These are phyloP conservation scores for Myotisia sp. DNA, from an alignment of 2,329 filamentous ascomycete genomes.

Conservation along the genomic window DNA sequence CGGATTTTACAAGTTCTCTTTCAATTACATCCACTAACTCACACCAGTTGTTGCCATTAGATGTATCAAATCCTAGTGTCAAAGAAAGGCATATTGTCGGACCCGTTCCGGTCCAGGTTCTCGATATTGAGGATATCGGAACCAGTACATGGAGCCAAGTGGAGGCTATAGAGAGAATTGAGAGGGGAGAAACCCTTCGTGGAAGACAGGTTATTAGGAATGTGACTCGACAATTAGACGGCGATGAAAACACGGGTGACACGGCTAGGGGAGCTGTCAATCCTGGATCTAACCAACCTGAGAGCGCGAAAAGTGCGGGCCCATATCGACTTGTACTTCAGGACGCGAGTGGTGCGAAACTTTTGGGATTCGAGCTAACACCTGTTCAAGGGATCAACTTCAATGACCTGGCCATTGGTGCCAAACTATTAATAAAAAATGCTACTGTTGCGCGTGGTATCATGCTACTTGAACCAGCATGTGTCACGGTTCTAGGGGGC, in stretches of 20 bases:
- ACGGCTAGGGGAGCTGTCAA: slow-evolving; percentile 7
- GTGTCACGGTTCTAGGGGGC: slow-evolving; percentile 63
- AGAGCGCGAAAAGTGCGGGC: slow-evolving; percentile 25
- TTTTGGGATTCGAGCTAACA: slow-evolving; percentile 59
- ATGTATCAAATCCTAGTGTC: slow-evolving; percentile 39
- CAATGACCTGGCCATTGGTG: slow-evolving; percentile 51
- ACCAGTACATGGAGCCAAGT: slow-evolving; percentile 74
- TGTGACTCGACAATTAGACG: slow-evolving; percentile 38
- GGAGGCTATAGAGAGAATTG: slow-evolving; percentile 49
- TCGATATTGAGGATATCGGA: slow-evolving; percentile 74
- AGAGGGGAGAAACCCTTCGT: slow-evolving; percentile 36
- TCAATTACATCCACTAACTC: slow-evolving; percentile 20
- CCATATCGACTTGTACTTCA: slow-evolving; percentile 73
- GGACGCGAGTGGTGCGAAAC: slow-evolving; percentile 55
- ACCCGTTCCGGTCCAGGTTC: slow-evolving; percentile 62
- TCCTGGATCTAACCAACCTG: slow-evolving; percentile 1
- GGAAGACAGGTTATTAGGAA: slow-evolving; percentile 74
- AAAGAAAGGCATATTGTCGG: slow-evolving; percentile 44
- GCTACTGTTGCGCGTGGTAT: slow-evolving; percentile 57
- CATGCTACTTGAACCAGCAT: slow-evolving; percentile 58
- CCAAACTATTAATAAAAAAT: slow-evolving; percentile 61
- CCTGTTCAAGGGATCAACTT: slow-evolving; percentile 52
- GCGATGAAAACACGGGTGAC: slow-evolving; percentile 10
- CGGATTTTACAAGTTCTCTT: slow-evolving; percentile 56
- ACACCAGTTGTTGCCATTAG: slow-evolving; percentile 42